Evolutionary conservation across 768 basidiomycete genomes (phyloP).

Genomic region (Trametes coccinea): DNA sequence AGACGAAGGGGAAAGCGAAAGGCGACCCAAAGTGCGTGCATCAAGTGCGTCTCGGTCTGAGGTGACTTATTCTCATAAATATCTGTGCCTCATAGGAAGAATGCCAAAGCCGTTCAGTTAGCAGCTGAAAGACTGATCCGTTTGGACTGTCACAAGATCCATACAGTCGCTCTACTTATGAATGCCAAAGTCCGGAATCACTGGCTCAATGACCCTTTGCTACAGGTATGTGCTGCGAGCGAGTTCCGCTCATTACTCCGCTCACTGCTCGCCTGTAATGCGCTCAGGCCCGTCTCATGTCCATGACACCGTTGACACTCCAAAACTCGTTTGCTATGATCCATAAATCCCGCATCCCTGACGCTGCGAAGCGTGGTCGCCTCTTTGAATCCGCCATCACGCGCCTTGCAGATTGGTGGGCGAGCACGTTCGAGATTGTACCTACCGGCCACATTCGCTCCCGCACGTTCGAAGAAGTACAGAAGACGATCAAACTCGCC

Average conservation of each 20-base stretch:
- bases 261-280: not conserved
- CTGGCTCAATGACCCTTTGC: slow-evolving; percentile 79
- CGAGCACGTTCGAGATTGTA: slow-evolving; percentile 62
- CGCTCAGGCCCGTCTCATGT: slow-evolving; percentile 80
- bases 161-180: slow-evolving; percentile 78
- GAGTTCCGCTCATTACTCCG: not conserved
- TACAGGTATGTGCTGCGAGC: slow-evolving; percentile 62
- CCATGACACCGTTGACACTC: slow-evolving; percentile 75
- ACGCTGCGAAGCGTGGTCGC: slow-evolving; percentile 77
- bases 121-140: slow-evolving; percentile 72
- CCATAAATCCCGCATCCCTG: slow-evolving; percentile 78
- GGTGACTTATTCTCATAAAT: no score
- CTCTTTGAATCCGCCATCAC: slow-evolving; percentile 83
- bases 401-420: slow-evolving; percentile 86
- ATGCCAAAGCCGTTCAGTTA: slow-evolving; percentile 40
- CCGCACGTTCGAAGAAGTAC: slow-evolving; percentile 75
- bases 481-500: slow-evolving; percentile 30
- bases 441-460: slow-evolving; percentile 70
- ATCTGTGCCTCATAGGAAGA: slow-evolving; percentile 36
- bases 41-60: not conserved
- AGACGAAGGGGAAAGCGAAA: slow-evolving; percentile 41
- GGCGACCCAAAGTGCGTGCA: slow-evolving; percentile 49
- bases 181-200: slow-evolving; percentile 76
- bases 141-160: slow-evolving; percentile 85
- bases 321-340: slow-evolving; percentile 83